These are phyloP conservation scores for Phlebiopsis gigantea DNA, from an alignment of 768 basidiomycete genomes.

Conservation along the genomic window DNA sequence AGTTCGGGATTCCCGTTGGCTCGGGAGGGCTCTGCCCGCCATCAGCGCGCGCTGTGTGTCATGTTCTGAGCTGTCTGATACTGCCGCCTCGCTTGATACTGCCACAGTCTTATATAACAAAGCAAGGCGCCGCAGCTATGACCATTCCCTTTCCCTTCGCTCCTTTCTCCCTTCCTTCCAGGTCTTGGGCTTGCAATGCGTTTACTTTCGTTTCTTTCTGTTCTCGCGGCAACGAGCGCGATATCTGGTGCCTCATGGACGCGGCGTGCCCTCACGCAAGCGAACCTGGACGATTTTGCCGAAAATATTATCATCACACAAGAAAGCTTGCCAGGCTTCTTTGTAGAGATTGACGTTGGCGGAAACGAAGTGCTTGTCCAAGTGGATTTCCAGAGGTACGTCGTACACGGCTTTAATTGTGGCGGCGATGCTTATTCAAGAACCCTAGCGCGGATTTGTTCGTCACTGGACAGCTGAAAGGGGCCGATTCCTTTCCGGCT, in stretches of 20 bases:
- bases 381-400: constrained; percentile 9
- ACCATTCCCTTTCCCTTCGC: not conserved
- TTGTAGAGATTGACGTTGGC: constrained; percentile 6
- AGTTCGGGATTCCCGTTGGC: not conserved
- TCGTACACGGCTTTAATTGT: not conserved
- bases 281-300: not conserved
- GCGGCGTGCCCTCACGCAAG: not conserved
- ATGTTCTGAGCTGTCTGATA: not conserved
- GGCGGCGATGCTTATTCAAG: not conserved
- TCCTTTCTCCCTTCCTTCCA: not conserved
- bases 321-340: not conserved
- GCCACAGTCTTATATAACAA: not conserved
- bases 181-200: not conserved
- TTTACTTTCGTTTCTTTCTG: not conserved
- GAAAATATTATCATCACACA: not conserved
- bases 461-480: constrained; percentile 5
- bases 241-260: not conserved
- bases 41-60: constrained; percentile 1
- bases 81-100: not conserved
- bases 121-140: not conserved
- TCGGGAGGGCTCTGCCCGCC: not conserved
- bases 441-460: constrained; percentile 6
- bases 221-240: not conserved
- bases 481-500: not conserved
- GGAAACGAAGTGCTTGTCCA: constrained; percentile 5